Conservation (phyloP, 306 rosid genomes). For the Ammopiptanthus mongolicus region DNA sequence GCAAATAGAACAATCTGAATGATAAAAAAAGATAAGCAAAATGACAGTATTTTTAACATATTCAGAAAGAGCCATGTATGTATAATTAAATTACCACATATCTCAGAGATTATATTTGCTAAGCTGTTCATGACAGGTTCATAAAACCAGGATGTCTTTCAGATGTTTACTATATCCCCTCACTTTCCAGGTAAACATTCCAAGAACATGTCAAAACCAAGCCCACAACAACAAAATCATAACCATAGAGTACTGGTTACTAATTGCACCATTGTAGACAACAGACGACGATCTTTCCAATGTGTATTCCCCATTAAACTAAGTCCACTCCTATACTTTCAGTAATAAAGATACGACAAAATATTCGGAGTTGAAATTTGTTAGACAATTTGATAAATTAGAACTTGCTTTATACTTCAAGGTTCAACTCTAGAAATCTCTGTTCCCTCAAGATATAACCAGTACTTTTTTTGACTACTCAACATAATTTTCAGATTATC, state of each 20-base stretch:
- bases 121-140: neutral
- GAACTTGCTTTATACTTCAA: neutral
- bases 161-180: neutral
- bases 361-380: neutral
- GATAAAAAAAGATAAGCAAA: neutral
- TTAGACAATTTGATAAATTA: neutral
- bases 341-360: neutral
- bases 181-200: neutral
- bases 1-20: slow-evolving; percentile 13
- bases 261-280: neutral
- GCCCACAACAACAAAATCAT: neutral
- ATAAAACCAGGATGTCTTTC: neutral
- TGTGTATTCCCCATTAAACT: neutral
- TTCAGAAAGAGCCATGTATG: neutral
- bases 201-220: neutral
- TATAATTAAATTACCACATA: neutral
- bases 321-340: neutral
- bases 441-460: neutral
- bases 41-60: neutral
- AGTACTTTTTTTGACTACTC: neutral
- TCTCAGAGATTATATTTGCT: neutral
- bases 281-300: neutral
- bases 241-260: neutral
- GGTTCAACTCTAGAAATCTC: neutral
- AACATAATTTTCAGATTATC: neutral